phyloP scores from a whole-genome alignment of 2,329 filamentous ascomycete species.

The Calonectria montana region DNA sequence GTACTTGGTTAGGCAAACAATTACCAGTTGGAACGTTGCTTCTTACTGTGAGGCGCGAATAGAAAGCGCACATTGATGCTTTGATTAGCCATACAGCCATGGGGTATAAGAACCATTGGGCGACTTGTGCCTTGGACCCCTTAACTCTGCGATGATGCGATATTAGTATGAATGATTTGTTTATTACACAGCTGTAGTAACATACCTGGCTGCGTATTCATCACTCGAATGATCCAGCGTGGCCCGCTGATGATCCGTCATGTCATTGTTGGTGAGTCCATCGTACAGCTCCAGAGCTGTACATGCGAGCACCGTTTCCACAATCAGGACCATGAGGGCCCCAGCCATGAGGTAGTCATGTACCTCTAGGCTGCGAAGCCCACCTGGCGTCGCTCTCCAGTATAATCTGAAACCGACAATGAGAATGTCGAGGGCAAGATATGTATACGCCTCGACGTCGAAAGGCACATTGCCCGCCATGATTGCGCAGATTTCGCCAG shows the following conservation, averaged over 20 bases:
- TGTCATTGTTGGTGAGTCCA: not conserved
- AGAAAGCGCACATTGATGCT: constrained; percentile 7
- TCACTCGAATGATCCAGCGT: not conserved
- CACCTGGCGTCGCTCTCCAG: constrained; percentile 2
- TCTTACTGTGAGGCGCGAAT: constrained; percentile 9
- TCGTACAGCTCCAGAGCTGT: not conserved
- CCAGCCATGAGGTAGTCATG: constrained; percentile 1
- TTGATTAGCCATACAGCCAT: constrained; percentile 4
- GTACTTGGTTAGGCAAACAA: not conserved
- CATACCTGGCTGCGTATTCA: not conserved
- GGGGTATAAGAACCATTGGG: not conserved
- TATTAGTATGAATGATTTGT: not conserved
- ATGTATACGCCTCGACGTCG: not conserved
- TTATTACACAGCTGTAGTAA: not conserved
- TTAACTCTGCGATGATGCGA: not conserved
- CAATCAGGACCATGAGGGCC: not conserved
- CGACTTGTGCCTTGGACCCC: not conserved
- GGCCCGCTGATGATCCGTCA: not conserved
- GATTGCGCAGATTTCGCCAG: not conserved
- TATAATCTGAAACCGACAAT: not conserved
- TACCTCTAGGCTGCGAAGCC: not conserved
- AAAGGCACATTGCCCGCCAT: not conserved
- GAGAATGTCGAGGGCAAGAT: not conserved
- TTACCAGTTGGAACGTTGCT: not conserved
- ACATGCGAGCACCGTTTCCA: not conserved